phyloP scores from a whole-genome alignment of 768 basidiomycete species.

The Rhodotorula kratochvilovae region DNA sequence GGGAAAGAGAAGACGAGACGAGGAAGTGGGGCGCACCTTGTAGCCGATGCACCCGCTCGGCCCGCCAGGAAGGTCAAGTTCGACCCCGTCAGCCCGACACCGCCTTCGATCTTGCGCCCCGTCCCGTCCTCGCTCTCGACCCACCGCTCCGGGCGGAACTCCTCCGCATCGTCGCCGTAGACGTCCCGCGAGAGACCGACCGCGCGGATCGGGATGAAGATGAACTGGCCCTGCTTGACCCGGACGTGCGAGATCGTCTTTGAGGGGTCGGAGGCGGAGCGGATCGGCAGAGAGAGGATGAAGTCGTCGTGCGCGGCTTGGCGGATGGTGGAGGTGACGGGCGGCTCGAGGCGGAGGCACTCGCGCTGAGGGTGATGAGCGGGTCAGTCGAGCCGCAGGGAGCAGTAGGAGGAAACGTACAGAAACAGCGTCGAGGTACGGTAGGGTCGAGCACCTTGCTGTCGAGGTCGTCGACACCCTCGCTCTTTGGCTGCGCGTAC shows the following conservation, averaged over 20 bases:
- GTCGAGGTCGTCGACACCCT: background rate
- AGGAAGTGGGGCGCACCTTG: slow-evolving; percentile 13
- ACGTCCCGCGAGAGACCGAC: slow-evolving; percentile 57
- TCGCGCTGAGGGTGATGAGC: slow-evolving; percentile 52
- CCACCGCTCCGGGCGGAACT: slow-evolving; percentile 63
- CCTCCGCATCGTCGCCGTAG: slow-evolving; percentile 63
- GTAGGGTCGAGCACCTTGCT: slow-evolving; percentile 1
- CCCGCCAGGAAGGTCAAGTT: slow-evolving; percentile 11
- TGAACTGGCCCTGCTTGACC: slow-evolving; percentile 55
- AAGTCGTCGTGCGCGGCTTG: slow-evolving; percentile 70
- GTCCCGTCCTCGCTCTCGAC: slow-evolving; percentile 43
- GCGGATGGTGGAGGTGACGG: slow-evolving; percentile 72
- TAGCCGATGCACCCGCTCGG: slow-evolving; percentile 7
- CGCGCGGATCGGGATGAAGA: slow-evolving; percentile 59
- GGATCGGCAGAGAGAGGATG: slow-evolving; percentile 57
- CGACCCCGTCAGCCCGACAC: slow-evolving; percentile 58
- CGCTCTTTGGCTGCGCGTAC: background rate
- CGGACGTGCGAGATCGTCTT: slow-evolving; percentile 43
- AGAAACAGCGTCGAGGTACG: slow-evolving; percentile 20
- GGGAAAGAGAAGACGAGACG: background rate
- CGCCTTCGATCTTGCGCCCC: slow-evolving; percentile 46
- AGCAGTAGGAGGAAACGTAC: background rate
- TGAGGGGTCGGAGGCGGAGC: background rate
- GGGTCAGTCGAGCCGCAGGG: background rate
- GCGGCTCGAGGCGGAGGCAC: slow-evolving; percentile 68